Percentiles rank a stretch among this genome's conserved stretches.
Conservation (phyloP, 176 grass and related monocot genomes). For the Coix lacrymajobi region DNA sequence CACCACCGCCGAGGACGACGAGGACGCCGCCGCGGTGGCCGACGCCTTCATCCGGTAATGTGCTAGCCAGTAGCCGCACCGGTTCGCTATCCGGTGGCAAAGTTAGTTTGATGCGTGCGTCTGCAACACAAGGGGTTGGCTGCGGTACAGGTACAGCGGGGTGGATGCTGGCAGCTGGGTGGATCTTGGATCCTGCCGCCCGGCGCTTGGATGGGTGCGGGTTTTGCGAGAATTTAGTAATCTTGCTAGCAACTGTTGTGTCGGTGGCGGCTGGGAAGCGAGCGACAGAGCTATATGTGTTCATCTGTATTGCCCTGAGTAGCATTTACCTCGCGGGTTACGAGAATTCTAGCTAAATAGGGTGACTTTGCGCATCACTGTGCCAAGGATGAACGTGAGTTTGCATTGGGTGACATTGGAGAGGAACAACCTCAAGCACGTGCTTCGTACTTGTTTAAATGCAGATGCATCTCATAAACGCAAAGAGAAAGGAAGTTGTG, state of each 20-base stretch:
- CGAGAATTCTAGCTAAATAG: neutral
- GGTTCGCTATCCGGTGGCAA: neutral
- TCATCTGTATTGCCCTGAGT: neutral
- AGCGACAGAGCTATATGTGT: neutral
- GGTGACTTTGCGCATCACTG: neutral
- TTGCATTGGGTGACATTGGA: neutral
- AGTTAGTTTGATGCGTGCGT: neutral
- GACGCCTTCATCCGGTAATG: constrained; percentile 90
- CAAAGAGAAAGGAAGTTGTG: neutral
- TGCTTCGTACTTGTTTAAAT: neutral
- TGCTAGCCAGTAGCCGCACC: neutral
- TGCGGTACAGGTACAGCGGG: neutral
- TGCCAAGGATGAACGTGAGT: neutral
- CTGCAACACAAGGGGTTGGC: neutral
- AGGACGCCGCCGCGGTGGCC: constrained; percentile 16
- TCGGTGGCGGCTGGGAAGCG: neutral
- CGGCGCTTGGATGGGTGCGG: neutral
- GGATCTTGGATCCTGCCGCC: constrained; percentile 22
- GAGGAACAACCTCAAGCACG: neutral
- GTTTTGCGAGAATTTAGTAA: neutral
- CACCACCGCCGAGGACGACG: constrained; percentile 31
- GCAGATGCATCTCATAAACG: neutral
- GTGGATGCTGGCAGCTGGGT: neutral
- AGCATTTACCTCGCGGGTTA: neutral
- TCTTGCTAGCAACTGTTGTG: neutral